Conservation (phyloP, 1,284 basidiomycete species). For the Ceratobasidium sp. region DNA sequence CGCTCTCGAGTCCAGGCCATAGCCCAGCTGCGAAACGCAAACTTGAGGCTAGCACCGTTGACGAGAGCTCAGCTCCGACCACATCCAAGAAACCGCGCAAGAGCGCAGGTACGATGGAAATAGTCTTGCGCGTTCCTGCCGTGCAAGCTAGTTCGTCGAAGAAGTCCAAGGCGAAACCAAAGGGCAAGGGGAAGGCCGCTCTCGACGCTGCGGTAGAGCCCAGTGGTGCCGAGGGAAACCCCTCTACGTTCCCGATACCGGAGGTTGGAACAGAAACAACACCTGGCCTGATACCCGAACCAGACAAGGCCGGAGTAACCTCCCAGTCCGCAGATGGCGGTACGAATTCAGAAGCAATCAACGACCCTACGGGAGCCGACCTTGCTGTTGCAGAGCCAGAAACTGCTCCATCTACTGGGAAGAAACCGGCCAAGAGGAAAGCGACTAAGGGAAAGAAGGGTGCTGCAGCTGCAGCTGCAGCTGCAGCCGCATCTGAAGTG, state of each 20-base stretch:
- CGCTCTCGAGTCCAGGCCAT: slow-evolving; percentile 30
- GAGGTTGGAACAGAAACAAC: not conserved
- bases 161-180: slow-evolving; percentile 29
- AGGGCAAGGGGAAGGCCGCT: slow-evolving; percentile 14
- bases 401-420: slow-evolving; percentile 1
- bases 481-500: not conserved
- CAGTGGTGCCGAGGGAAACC: not conserved
- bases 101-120: slow-evolving; percentile 19
- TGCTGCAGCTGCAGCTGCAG: slow-evolving; percentile 5
- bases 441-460: slow-evolving; percentile 37
- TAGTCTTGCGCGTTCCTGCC: slow-evolving; percentile 17
- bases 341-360: not conserved
- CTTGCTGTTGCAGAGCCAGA: not conserved
- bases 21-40: slow-evolving; percentile 37
- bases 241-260: not conserved
- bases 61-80: not conserved
- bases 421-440: slow-evolving; percentile 34
- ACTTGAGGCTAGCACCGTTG: not conserved
- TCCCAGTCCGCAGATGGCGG: not conserved
- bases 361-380: slow-evolving; percentile 3
- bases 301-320: not conserved
- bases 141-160: not conserved
- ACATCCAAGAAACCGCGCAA: slow-evolving; percentile 38
- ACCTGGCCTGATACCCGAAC: slow-evolving; percentile 1
- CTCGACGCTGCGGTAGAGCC: not conserved